Evolutionary conservation across 2,329 filamentous ascomycete species (phyloP).

Genomic region (Colletotrichum chlorophyti): DNA sequence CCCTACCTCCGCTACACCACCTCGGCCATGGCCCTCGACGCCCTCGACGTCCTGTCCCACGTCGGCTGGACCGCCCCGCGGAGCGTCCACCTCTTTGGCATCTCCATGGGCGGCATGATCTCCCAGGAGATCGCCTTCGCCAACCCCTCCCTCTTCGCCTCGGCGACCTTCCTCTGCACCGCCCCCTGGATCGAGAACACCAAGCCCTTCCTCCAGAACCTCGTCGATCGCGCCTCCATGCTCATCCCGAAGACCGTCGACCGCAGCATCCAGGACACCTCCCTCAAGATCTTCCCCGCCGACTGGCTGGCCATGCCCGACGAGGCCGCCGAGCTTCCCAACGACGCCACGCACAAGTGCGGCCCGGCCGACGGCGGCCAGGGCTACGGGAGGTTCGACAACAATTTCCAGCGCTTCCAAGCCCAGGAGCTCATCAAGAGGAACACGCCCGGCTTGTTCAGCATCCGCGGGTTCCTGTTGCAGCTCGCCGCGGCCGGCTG

Average conservation of each 20-base stretch:
- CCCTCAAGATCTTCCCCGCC: slow-evolving; percentile 69
- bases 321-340: slow-evolving; percentile 54
- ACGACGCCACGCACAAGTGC: slow-evolving; percentile 48
- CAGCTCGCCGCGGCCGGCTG: slow-evolving; percentile 82
- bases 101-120: slow-evolving; percentile 93
- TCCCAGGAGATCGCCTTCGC: slow-evolving; percentile 76
- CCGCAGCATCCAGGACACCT: slow-evolving; percentile 68
- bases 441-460: slow-evolving; percentile 65
- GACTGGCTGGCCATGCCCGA: slow-evolving; percentile 71
- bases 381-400: slow-evolving; percentile 65
- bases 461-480: slow-evolving; percentile 71
- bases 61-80: slow-evolving; percentile 68
- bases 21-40: slow-evolving; percentile 82
- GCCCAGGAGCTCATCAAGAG: slow-evolving; percentile 81
- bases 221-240: slow-evolving; percentile 62
- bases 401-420: slow-evolving; percentile 82
- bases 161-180: slow-evolving; percentile 67
- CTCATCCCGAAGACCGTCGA: slow-evolving; percentile 76
- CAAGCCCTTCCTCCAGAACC: slow-evolving; percentile 67
- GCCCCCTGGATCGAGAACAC: slow-evolving; percentile 68
- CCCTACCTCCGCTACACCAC: slow-evolving; percentile 81
- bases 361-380: slow-evolving; percentile 36
- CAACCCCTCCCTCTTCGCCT: slow-evolving; percentile 59
- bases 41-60: slow-evolving; percentile 72
- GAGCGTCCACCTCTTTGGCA: slow-evolving; percentile 73